Percentiles rank a stretch among this genome's conserved stretches.
phyloP scores from a whole-genome alignment of 1,284 basidiomycete species.

The Cryptococcus wingfieldii region DNA sequence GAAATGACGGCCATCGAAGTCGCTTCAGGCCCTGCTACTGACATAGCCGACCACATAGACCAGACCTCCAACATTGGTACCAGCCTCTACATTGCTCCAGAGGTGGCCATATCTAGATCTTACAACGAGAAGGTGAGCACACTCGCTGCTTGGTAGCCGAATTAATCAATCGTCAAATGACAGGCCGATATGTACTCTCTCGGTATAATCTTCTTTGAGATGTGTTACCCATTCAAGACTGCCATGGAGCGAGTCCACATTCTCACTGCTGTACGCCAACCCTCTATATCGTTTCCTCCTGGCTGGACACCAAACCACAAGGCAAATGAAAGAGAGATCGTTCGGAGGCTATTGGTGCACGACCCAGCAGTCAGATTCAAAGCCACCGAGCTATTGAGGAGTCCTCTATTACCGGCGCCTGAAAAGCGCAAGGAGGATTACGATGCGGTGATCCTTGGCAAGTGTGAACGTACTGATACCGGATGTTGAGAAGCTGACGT shows the following conservation, averaged over 20 bases:
- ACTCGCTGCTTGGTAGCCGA: background rate
- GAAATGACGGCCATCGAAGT: slow-evolving; percentile 70
- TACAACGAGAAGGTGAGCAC: slow-evolving; percentile 50
- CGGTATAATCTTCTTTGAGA: slow-evolving; percentile 95
- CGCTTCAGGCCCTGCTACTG: slow-evolving; percentile 49
- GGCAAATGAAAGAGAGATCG: slow-evolving; percentile 55
- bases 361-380: slow-evolving; percentile 75
- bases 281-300: slow-evolving; percentile 66
- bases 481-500: background rate
- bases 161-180: background rate
- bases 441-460: slow-evolving; percentile 34
- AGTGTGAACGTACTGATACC: slow-evolving; percentile 31
- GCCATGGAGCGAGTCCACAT: slow-evolving; percentile 80
- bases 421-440: slow-evolving; percentile 40
- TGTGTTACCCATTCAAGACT: slow-evolving; percentile 86
- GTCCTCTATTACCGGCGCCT: slow-evolving; percentile 57
- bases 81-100: slow-evolving; percentile 87
- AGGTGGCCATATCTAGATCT: slow-evolving; percentile 51
- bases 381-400: slow-evolving; percentile 79
- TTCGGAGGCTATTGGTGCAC: slow-evolving; percentile 76
- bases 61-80: slow-evolving; percentile 74
- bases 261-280: slow-evolving; percentile 69
- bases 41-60: slow-evolving; percentile 23
- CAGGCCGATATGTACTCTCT: slow-evolving; percentile 93
- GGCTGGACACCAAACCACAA: slow-evolving; percentile 62